Conservation (phyloP, 192 early-diverging fungal genomes). For the Coemansia asiatica region DNA sequence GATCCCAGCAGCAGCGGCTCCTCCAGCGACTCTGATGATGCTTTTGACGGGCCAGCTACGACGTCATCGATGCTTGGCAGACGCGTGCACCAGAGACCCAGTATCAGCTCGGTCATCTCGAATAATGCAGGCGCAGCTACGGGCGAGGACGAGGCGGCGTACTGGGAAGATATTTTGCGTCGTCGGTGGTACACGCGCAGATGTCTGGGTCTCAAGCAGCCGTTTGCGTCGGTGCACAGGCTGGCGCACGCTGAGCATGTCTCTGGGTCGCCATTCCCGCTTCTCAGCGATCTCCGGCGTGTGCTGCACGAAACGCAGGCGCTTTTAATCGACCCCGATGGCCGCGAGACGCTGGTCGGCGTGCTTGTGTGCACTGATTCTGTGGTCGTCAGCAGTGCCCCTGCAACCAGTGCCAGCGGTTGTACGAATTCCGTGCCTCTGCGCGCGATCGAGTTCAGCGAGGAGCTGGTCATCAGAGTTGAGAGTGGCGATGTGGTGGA, state of each 20-base stretch:
- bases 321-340: background rate
- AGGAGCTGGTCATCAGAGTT: constrained; percentile 28
- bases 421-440: constrained; percentile 3
- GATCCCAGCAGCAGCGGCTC: constrained; percentile 38
- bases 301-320: constrained; percentile 28
- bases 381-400: constrained; percentile 29
- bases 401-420: constrained; percentile 1
- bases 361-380: constrained; percentile 47
- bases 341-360: constrained; percentile 1
- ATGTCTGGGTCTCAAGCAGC: constrained; percentile 35
- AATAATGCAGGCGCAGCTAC: background rate
- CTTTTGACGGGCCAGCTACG: no score
- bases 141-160: background rate
- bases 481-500: constrained; percentile 4
- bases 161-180: constrained; percentile 45
- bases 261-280: constrained; percentile 25
- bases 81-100: background rate
- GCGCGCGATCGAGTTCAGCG: constrained; percentile 39
- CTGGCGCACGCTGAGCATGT: constrained; percentile 42
- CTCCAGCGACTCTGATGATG: constrained; percentile 1
- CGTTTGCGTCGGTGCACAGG: constrained; percentile 42
- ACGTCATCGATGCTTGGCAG: background rate
- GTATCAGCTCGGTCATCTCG: background rate
- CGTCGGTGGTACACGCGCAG: constrained; percentile 48
- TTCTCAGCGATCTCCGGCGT: constrained; percentile 44